A percentile compares a stretch with the other conserved stretches of the same genome.
Conservation (phyloP, 2,329 filamentous ascomycete species). For the Phoma sp. region DNA sequence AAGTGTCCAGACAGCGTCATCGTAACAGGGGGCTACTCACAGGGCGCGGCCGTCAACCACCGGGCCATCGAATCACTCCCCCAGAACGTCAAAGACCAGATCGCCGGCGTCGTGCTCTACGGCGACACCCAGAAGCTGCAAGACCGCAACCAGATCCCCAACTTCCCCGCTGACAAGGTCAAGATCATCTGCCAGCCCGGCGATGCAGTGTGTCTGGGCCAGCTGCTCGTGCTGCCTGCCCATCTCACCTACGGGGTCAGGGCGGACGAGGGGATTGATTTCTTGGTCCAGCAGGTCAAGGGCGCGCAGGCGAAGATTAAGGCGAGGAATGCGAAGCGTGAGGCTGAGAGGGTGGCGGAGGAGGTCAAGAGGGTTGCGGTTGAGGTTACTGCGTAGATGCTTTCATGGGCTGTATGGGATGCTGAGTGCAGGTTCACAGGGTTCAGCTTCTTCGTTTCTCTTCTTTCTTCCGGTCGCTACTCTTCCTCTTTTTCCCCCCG, state of each 20-base stretch:
- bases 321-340: slow-evolving; percentile 36
- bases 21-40: slow-evolving; percentile 40
- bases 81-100: slow-evolving; percentile 34
- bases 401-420: neutral
- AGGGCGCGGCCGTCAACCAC: slow-evolving; percentile 45
- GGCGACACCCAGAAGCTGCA: slow-evolving; percentile 54
- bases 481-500: too few species aligned
- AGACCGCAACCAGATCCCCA: slow-evolving; percentile 49
- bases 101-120: slow-evolving; percentile 53
- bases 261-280: slow-evolving; percentile 36
- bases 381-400: slow-evolving; percentile 16
- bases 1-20: slow-evolving; percentile 44
- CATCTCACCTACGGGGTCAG: slow-evolving; percentile 41
- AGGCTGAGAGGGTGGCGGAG: slow-evolving; percentile 17
- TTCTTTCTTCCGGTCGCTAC: too few species aligned
- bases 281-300: slow-evolving; percentile 36
- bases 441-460: too few species aligned
- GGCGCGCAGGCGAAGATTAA: slow-evolving; percentile 36
- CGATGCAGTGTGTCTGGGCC: slow-evolving; percentile 59
- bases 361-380: slow-evolving; percentile 18
- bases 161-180: slow-evolving; percentile 51
- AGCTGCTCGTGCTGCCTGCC: slow-evolving; percentile 40
- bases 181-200: slow-evolving; percentile 58
- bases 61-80: slow-evolving; percentile 40
- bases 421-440: too few species aligned